Conservation (phyloP, 2,329 filamentous ascomycete genomes). For the Pochonia chlamydosporia region DNA sequence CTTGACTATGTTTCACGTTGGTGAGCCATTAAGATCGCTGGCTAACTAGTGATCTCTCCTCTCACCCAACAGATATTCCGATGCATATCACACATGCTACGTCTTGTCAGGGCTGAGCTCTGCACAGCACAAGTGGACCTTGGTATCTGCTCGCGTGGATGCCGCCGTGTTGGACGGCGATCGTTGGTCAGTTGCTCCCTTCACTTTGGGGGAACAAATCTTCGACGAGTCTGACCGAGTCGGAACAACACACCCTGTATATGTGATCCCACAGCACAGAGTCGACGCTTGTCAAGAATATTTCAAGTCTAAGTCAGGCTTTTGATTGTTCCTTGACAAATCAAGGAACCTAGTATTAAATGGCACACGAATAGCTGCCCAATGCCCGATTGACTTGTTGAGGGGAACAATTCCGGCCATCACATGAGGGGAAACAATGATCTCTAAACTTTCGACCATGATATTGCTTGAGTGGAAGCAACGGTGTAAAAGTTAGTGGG, state of each 20-base stretch:
- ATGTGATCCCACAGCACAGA: slow-evolving; percentile 68
- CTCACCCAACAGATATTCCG: slow-evolving; percentile 55
- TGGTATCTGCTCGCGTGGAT: slow-evolving; percentile 29
- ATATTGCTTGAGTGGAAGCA: too few relatives aligned
- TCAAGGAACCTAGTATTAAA: not conserved
- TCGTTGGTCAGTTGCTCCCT: slow-evolving; percentile 42
- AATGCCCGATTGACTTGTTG: not conserved
- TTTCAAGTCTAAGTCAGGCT: slow-evolving; percentile 54
- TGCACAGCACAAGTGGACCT: slow-evolving; percentile 63
- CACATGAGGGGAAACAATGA: not conserved
- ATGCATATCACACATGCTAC: slow-evolving; percentile 92
- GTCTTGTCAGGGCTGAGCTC: slow-evolving; percentile 80
- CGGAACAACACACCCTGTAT: slow-evolving; percentile 72
- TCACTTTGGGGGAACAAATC: slow-evolving; percentile 50
- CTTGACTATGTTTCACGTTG: not conserved
- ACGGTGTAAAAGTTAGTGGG: not conserved
- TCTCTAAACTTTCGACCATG: too few relatives aligned
- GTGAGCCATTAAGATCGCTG: not conserved
- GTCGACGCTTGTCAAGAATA: slow-evolving; percentile 61
- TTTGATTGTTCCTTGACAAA: slow-evolving; percentile 31
- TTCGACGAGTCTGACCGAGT: slow-evolving; percentile 69
- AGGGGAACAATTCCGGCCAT: not conserved
- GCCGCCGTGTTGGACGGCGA: slow-evolving; percentile 29
- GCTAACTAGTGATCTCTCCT: slow-evolving; percentile 7
- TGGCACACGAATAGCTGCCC: not conserved